Evolutionary conservation across 1,284 basidiomycete genomes (phyloP).

Genomic region (Stygiomarasmius scandens): DNA sequence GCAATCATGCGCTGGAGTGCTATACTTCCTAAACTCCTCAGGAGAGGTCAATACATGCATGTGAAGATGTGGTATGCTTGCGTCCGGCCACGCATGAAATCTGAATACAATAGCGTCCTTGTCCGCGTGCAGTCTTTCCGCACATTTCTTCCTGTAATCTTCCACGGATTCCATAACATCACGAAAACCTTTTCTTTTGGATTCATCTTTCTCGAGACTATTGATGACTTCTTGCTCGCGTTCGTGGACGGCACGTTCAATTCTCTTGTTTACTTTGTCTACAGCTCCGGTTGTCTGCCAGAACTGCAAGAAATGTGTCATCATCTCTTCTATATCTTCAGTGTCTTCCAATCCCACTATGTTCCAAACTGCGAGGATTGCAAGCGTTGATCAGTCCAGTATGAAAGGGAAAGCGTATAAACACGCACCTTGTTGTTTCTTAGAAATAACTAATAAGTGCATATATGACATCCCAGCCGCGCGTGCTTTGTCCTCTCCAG

Average conservation of each 20-base stretch:
- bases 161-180: background rate
- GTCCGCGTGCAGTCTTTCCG: background rate
- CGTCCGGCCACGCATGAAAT: slow-evolving; percentile 10
- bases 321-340: slow-evolving; percentile 2
- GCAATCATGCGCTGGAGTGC: slow-evolving; percentile 11
- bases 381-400: background rate
- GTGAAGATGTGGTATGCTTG: slow-evolving; percentile 14
- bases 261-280: slow-evolving; percentile 1
- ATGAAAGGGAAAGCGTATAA: background rate
- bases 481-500: background rate
- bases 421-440: slow-evolving; percentile 9
- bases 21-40: slow-evolving; percentile 3
- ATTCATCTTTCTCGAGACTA: background rate
- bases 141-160: background rate
- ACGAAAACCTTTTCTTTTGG: background rate
- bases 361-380: slow-evolving; percentile 3
- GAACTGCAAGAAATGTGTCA: slow-evolving; percentile 3
- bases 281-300: background rate
- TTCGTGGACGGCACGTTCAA: background rate
- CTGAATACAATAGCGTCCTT: slow-evolving; percentile 2
- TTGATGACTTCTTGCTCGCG: slow-evolving; percentile 2
- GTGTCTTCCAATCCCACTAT: background rate
- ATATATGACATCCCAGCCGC: slow-evolving; percentile 15
- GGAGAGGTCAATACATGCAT: slow-evolving; percentile 12
- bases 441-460: slow-evolving; percentile 12